These are phyloP conservation scores for Achaetomium macrosporum DNA, from an alignment of 2,329 filamentous ascomycete genomes.

Conservation along the genomic window DNA sequence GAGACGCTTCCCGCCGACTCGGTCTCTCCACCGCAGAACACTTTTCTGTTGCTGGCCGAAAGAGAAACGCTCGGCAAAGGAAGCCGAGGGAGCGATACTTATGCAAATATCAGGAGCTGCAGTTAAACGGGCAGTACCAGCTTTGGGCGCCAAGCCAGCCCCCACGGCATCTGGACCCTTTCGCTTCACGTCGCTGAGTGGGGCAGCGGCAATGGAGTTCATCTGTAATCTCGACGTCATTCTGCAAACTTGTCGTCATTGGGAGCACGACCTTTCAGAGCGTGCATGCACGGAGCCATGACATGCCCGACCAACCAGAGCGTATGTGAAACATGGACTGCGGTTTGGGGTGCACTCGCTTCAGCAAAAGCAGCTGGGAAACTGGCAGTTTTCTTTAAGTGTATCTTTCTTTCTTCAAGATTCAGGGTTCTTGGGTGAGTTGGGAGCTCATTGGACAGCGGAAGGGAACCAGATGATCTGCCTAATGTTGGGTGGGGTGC, in stretches of 20 bases:
- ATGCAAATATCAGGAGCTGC: no score
- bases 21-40: no score
- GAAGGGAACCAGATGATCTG: background rate
- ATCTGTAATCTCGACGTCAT: constrained; percentile 26
- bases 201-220: constrained; percentile 7
- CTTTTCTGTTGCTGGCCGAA: no score
- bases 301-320: constrained; percentile 12
- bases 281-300: constrained; percentile 13
- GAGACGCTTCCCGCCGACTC: no score
- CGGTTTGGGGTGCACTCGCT: no score
- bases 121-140: no score
- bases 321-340: background rate
- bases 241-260: constrained; percentile 25
- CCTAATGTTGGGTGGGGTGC: background rate
- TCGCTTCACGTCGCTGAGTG: background rate
- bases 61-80: no score
- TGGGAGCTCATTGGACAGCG: background rate
- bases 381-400: no score
- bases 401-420: background rate
- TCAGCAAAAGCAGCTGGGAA: background rate
- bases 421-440: background rate
- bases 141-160: background rate
- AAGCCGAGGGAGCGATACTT: no score
- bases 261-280: constrained; percentile 3
- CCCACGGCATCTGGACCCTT: background rate